Percentiles rank a stretch among this genome's conserved stretches.
phyloP scores from a whole-genome alignment of 106 monocot species.

The Ottelia alismoides region DNA sequence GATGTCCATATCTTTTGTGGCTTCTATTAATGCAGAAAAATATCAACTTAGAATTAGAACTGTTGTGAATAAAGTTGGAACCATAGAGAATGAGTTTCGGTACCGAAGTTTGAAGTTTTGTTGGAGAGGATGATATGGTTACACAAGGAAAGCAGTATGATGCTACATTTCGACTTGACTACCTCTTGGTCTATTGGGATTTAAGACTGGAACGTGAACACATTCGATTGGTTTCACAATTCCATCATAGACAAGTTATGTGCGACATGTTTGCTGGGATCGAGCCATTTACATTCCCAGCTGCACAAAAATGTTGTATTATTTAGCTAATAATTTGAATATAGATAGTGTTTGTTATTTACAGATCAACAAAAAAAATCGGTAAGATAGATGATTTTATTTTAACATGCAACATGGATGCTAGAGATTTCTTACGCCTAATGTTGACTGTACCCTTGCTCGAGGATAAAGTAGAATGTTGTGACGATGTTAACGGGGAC shows the following conservation, averaged over 20 bases:
- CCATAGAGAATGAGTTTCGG: conserved; percentile 88
- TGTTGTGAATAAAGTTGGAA: conserved; percentile 91
- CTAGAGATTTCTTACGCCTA: conserved; percentile 68
- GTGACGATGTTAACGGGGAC: too few species aligned
- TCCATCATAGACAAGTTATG: conserved; percentile 64
- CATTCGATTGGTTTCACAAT: conserved; percentile 67
- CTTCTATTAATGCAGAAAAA: conserved; percentile 46
- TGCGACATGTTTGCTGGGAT: conserved; percentile 96
- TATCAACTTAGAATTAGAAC: conserved; percentile 92
- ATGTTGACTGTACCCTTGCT: conserved; percentile 30
- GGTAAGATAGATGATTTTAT: conserved; percentile 76
- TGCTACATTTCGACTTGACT: conserved; percentile 85
- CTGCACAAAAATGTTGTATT: conserved; percentile 84
- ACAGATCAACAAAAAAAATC: conserved; percentile 48
- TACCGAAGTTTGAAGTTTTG: conserved; percentile 91
- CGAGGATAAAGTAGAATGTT: conserved; percentile 20
- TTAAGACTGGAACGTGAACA: conserved; percentile 98
- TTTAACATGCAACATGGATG: conserved; percentile 81
- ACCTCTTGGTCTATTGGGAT: conserved; percentile 86
- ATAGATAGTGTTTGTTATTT: conserved; percentile 76
- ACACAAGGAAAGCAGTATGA: conserved; percentile 97
- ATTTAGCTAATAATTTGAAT: conserved; percentile 96
- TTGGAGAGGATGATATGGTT: conserved; percentile 69
- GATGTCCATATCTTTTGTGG: conserved; percentile 1
- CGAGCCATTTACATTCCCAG: conserved; percentile 90